These are phyloP conservation scores for Thraustotheca clavata DNA, from an alignment of 352 stramenopile genomes.

Conservation along the genomic window DNA sequence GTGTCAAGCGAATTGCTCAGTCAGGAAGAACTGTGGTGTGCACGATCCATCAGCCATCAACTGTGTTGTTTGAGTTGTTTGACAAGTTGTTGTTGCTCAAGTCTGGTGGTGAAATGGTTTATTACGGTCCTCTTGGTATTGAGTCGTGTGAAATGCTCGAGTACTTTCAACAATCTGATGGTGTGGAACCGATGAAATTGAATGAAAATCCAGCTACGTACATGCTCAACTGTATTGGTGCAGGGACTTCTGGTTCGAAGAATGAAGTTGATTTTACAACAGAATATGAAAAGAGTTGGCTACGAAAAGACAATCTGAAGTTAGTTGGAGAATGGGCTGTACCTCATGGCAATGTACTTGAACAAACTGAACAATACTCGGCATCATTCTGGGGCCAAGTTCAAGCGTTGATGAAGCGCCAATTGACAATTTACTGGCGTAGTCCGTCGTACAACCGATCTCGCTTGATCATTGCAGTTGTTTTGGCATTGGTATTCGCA, in stretches of 20 bases:
- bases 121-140: conserved; percentile 71
- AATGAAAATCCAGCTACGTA: conserved; percentile 82
- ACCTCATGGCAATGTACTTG: conserved; percentile 19
- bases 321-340: conserved; percentile 31
- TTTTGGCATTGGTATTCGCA: conserved; percentile 72
- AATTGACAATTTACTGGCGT: conserved; percentile 53
- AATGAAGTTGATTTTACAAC: conserved; percentile 35
- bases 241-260: conserved; percentile 34
- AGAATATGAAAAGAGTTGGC: neutral
- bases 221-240: conserved; percentile 69
- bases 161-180: conserved; percentile 43
- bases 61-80: conserved; percentile 54
- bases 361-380: conserved; percentile 24
- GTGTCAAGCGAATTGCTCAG: conserved; percentile 45
- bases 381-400: conserved; percentile 46
- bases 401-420: conserved; percentile 39
- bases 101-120: conserved; percentile 73
- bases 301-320: conserved; percentile 22
- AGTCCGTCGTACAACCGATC: conserved; percentile 82
- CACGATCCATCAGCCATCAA: conserved; percentile 84
- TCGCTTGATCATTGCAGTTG: conserved; percentile 53
- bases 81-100: conserved; percentile 51
- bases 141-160: conserved; percentile 48
- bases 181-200: conserved; percentile 29
- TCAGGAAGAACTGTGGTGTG: conserved; percentile 63